Percentiles rank a stretch among this genome's conserved stretches.
These are phyloP conservation scores for Funneliformis caledonium DNA, from an alignment of 371 early-diverging fungal species.

Conservation along the genomic window DNA sequence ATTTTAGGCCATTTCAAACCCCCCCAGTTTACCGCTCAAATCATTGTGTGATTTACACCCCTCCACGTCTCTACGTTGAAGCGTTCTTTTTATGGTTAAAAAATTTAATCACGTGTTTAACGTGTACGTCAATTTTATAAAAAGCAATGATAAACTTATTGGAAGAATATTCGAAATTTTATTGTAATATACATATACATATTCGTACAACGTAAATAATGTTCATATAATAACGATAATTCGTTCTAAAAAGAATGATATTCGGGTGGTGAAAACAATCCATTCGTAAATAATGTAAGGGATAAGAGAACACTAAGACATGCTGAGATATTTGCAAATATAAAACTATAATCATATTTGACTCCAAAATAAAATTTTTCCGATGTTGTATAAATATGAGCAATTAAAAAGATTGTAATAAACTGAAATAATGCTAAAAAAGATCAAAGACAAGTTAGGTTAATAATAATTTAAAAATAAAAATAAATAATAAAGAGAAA, in stretches of 20 bases:
- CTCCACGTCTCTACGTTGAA: no score
- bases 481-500: neutral
- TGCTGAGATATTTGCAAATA: slow-evolving; percentile 31
- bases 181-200: no score
- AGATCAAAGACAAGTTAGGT: neutral
- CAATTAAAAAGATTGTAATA: slow-evolving; percentile 11
- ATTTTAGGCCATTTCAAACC: no score
- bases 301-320: slow-evolving; percentile 16
- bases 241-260: neutral
- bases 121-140: no score
- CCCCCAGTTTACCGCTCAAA: no score
- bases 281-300: slow-evolving; percentile 19
- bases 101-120: no score
- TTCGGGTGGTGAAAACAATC: slow-evolving; percentile 22
- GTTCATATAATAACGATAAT: no score
- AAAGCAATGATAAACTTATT: no score
- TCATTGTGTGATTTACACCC: no score
- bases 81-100: no score
- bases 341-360: slow-evolving; percentile 36
- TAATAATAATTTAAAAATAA: neutral
- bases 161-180: no score
- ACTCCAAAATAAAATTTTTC: slow-evolving; percentile 33
- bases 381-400: slow-evolving; percentile 27
- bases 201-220: no score
- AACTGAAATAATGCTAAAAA: slow-evolving; percentile 30